These are phyloP conservation scores for Candida sp. DNA, from an alignment of 1,139 yeast species.

Conservation along the genomic window DNA sequence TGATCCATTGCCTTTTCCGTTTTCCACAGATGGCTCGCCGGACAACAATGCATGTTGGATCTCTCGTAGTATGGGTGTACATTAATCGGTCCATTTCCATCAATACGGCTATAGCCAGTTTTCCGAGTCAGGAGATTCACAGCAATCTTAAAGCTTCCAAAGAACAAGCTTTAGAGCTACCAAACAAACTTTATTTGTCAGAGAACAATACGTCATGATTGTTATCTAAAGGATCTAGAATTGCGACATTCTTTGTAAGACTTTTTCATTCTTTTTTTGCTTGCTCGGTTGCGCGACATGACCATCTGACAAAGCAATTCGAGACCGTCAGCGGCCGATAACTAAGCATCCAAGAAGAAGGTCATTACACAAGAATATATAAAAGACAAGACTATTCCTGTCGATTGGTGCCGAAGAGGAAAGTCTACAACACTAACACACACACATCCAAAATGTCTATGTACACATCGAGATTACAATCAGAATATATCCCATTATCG, in stretches of 20 bases:
- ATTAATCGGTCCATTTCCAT: too few species aligned
- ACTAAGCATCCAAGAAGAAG: neutral
- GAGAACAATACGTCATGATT: too few species aligned
- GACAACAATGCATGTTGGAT: too few species aligned
- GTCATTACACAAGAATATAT: neutral
- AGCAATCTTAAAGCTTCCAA: too few species aligned
- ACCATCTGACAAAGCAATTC: neutral
- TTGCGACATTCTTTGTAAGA: neutral
- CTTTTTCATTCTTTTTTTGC: neutral
- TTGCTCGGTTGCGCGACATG: neutral
- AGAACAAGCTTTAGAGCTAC: too few species aligned
- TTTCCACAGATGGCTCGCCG: too few species aligned
- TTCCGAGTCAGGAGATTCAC: too few species aligned
- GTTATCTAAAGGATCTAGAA: neutral
- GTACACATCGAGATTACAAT: constrained; percentile 42
- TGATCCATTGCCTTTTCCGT: too few species aligned
- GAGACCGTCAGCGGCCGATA: neutral
- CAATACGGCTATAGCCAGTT: too few species aligned
- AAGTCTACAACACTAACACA: neutral
- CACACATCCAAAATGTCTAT: constrained; percentile 30
- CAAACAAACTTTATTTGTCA: too few species aligned
- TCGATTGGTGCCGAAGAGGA: neutral
- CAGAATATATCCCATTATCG: constrained; percentile 63
- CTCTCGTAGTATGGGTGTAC: too few species aligned
- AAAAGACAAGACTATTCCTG: neutral